phyloP scores from a whole-genome alignment of 805 yeast genomes.

The Yamadazyma sp. region DNA sequence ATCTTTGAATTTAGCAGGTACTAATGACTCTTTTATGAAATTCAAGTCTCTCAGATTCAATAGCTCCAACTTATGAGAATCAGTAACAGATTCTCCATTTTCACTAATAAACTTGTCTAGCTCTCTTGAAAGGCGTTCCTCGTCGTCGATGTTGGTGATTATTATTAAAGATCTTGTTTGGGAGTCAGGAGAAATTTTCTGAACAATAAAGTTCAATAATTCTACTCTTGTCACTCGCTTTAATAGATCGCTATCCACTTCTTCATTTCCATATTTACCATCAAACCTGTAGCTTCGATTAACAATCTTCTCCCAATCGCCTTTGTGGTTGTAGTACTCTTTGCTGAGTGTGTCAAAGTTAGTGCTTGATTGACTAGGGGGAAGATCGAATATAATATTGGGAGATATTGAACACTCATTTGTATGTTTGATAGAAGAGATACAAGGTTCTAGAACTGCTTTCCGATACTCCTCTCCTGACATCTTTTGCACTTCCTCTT shows the following conservation, averaged over 20 bases:
- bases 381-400: slow-evolving; percentile 22
- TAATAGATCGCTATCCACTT: slow-evolving; percentile 32
- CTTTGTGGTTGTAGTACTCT: slow-evolving; percentile 38
- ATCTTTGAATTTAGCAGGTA: not conserved
- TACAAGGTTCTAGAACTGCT: slow-evolving; percentile 6
- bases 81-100: not conserved
- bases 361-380: slow-evolving; percentile 30
- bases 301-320: slow-evolving; percentile 50
- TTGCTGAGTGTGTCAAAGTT: slow-evolving; percentile 20
- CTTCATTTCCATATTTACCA: slow-evolving; percentile 28
- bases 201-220: slow-evolving; percentile 3
- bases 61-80: not conserved
- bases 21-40: not conserved
- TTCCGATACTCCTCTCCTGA: slow-evolving; percentile 5
- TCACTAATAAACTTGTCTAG: not conserved
- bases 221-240: slow-evolving; percentile 23
- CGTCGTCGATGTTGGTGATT: slow-evolving; percentile 6
- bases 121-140: not conserved
- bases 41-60: slow-evolving; percentile 1
- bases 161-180: slow-evolving; percentile 5
- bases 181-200: slow-evolving; percentile 12
- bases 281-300: slow-evolving; percentile 44
- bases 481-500: not conserved
- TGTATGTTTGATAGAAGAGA: slow-evolving; percentile 1
- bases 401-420: slow-evolving; percentile 15